These are phyloP conservation scores for Blastomyces silverae DNA, from an alignment of 2,329 filamentous ascomycete species.

Conservation along the genomic window DNA sequence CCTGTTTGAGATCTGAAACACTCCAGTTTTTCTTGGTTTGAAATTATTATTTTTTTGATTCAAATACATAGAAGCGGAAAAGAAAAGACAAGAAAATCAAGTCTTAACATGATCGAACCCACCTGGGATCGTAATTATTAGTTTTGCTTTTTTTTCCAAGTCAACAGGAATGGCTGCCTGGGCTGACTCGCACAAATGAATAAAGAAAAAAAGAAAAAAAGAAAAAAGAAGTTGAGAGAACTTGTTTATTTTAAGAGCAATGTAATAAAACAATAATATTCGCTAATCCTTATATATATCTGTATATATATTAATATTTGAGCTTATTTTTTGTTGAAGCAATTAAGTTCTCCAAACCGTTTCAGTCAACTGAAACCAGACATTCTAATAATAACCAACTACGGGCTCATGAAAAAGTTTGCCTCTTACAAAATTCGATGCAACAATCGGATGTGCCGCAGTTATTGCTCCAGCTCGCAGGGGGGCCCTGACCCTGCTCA, in stretches of 20 bases:
- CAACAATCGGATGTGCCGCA: not conserved
- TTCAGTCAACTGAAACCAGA: not conserved
- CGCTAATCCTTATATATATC: no score
- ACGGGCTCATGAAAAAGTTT: not conserved
- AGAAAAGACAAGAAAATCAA: not conserved
- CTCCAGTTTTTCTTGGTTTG: not conserved
- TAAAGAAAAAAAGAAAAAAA: not conserved
- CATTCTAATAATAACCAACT: not conserved
- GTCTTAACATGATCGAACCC: no score
- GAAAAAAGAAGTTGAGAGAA: not conserved
- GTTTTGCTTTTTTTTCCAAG: no score
- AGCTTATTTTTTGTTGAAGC: not conserved
- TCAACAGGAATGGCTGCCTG: no score
- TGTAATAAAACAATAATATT: no score
- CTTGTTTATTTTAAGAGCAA: no score
- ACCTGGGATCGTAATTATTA: no score
- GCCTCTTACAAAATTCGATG: not conserved
- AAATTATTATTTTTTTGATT: not conserved
- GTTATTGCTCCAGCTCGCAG: no score
- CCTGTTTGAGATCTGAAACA: constrained; percentile 12
- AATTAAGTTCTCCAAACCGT: not conserved
- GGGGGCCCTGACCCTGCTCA: no score
- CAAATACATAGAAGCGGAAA: not conserved
- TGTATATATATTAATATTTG: no score
- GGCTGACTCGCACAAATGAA: no score